Conservation (phyloP, 805 yeast genomes). For the Lachancea sp. region DNA sequence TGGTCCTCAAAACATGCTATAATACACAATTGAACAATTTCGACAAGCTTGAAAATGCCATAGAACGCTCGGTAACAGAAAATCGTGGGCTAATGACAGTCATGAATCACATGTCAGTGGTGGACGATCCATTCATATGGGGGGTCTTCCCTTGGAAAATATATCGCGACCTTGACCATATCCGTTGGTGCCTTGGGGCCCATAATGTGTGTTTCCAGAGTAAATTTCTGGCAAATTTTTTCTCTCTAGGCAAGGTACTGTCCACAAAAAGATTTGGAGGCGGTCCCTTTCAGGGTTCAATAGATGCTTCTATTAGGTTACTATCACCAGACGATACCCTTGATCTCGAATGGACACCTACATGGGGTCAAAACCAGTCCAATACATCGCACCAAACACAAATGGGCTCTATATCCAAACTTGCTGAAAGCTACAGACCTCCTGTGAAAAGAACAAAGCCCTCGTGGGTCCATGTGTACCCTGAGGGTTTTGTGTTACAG, state of each 20-base stretch:
- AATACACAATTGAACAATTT: constrained; percentile 55
- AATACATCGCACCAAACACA: neutral
- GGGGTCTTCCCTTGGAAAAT: constrained; percentile 73
- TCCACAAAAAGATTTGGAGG: constrained; percentile 83
- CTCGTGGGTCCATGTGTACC: constrained; percentile 91
- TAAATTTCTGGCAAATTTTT: constrained; percentile 48
- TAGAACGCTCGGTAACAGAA: constrained; percentile 56
- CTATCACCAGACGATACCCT: constrained; percentile 68
- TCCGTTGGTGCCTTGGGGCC: constrained; percentile 95
- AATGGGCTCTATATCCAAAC: neutral
- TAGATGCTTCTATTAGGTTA: constrained; percentile 80
- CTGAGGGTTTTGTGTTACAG: constrained; percentile 92
- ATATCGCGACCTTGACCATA: constrained; percentile 53
- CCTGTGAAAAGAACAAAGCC: constrained; percentile 61
- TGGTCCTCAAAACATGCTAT: constrained; percentile 54
- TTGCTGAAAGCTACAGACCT: constrained; percentile 32
- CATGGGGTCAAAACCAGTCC: constrained; percentile 6
- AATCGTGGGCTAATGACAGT: constrained; percentile 74
- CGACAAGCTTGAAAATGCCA: constrained; percentile 58
- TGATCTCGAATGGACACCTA: constrained; percentile 38
- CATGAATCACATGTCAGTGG: constrained; percentile 88
- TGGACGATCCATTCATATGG: constrained; percentile 90
- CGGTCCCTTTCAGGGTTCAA: constrained; percentile 86
- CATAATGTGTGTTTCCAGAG: constrained; percentile 78
- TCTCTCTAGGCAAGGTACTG: constrained; percentile 83